Conservation (phyloP, 306 rosid genomes). For the Arachis hypogaea region DNA sequence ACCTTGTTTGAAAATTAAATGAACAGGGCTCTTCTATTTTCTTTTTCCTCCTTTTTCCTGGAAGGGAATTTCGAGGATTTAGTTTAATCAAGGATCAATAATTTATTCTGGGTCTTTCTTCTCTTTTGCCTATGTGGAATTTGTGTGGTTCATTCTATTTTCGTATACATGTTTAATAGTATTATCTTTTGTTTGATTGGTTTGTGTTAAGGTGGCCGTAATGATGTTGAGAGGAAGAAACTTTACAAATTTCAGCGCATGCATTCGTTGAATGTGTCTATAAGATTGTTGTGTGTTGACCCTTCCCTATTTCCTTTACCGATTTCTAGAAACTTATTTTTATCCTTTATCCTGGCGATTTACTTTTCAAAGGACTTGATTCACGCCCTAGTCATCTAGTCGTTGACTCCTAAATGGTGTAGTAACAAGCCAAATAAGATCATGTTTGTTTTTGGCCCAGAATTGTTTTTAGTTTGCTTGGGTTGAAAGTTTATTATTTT, state of each 20-base stretch:
- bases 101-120: conserved; percentile 25
- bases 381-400: conserved; percentile 28
- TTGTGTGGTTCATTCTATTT: conserved; percentile 15
- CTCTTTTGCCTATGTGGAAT: conserved; percentile 23
- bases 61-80: conserved; percentile 19
- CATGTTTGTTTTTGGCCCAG: not conserved
- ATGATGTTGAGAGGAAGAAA: conserved; percentile 50
- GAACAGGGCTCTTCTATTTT: not conserved
- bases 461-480: conserved; percentile 13
- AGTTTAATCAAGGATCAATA: conserved; percentile 14
- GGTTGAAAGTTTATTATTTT: conserved; percentile 18
- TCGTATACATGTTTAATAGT: conserved; percentile 2
- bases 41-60: not conserved
- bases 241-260: conserved; percentile 60
- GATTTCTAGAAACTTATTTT: conserved; percentile 22
- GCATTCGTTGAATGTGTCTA: conserved; percentile 53
- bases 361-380: conserved; percentile 32
- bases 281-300: conserved; percentile 47
- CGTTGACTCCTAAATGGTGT: conserved; percentile 25
- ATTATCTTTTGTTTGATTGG: conserved; percentile 35
- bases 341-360: conserved; percentile 1
- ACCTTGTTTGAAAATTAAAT: conserved; percentile 15
- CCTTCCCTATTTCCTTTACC: conserved; percentile 28
- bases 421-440: conserved; percentile 14
- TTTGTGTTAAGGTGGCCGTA: conserved; percentile 27